A percentile compares a stretch with the other conserved stretches of the same genome.
phyloP scores from a whole-genome alignment of 768 basidiomycete genomes.

The Tremella fuciformis region DNA sequence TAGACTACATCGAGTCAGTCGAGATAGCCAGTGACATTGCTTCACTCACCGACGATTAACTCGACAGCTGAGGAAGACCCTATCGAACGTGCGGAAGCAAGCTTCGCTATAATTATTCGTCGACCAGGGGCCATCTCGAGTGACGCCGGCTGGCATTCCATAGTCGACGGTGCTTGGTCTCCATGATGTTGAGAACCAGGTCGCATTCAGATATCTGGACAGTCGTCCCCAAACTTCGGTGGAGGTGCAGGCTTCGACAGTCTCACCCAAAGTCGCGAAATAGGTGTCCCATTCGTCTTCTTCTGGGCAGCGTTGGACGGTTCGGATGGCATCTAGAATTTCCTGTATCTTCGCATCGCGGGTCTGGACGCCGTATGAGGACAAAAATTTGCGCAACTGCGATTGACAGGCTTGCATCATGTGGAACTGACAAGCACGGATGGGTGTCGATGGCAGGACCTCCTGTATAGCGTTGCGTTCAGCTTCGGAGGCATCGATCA shows the following conservation, averaged over 20 bases:
- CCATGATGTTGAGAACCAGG: slow-evolving; percentile 13
- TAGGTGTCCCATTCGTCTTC: slow-evolving; percentile 4
- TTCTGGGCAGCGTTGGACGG: slow-evolving; percentile 8
- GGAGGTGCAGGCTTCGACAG: background rate
- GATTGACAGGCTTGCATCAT: slow-evolving; percentile 16
- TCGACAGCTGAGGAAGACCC: slow-evolving; percentile 16
- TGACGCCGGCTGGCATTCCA: slow-evolving; percentile 11
- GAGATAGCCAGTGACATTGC: background rate
- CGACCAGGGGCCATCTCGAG: slow-evolving; percentile 21
- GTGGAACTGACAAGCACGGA: slow-evolving; percentile 20
- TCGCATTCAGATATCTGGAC: background rate
- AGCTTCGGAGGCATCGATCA: slow-evolving; percentile 19
- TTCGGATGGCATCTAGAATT: slow-evolving; percentile 8
- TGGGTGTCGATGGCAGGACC: background rate
- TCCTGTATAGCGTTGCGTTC: slow-evolving; percentile 10
- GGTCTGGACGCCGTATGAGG: background rate
- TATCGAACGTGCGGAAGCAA: slow-evolving; percentile 11
- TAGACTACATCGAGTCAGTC: background rate
- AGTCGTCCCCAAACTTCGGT: slow-evolving; percentile 7
- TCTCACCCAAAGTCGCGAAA: background rate
- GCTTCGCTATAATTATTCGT: slow-evolving; percentile 18
- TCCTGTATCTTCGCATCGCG: background rate
- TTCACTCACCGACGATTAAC: slow-evolving; percentile 9
- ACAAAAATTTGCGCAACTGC: background rate
- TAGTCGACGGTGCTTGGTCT: slow-evolving; percentile 7